A percentile compares a stretch with the other conserved stretches of the same genome.
Evolutionary conservation across 768 basidiomycete species (phyloP).

Genomic region (Porphyrellus cyaneotinctus): DNA sequence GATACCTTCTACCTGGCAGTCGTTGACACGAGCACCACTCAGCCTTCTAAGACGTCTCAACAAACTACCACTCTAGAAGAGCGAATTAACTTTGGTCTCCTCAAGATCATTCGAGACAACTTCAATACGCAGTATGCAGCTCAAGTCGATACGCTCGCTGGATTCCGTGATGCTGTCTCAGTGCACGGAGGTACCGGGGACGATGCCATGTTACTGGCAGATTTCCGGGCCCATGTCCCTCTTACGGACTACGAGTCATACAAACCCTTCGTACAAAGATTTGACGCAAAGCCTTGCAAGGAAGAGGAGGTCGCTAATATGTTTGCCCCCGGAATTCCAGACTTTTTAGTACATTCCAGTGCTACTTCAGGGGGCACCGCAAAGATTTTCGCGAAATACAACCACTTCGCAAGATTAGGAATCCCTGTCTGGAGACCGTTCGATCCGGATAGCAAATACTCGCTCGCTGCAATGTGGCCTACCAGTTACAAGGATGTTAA

Average conservation of each 20-base stretch:
- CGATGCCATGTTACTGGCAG: not conserved
- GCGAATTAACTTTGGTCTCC: not conserved
- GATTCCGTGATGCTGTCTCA: constrained; percentile 10
- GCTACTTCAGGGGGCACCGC: constrained; percentile 9
- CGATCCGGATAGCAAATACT: not conserved
- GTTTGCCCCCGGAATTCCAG: constrained; percentile 18
- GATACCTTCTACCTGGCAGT: too few relatives aligned
- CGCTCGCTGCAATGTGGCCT: not conserved
- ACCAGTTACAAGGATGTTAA: constrained; percentile 3
- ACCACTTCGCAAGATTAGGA: not conserved
- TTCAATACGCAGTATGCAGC: constrained; percentile 5
- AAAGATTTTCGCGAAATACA: constrained; percentile 12
- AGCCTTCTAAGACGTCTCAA: too few relatives aligned
- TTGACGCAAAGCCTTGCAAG: constrained; percentile 13
- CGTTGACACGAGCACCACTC: too few relatives aligned
- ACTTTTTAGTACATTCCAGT: constrained; percentile 9
- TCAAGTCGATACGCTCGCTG: not conserved
- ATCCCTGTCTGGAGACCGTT: not conserved
- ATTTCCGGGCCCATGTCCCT: not conserved
- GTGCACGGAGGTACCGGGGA: not conserved
- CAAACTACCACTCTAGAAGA: too few relatives aligned
- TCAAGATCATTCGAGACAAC: constrained; percentile 10
- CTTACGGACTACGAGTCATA: constrained; percentile 11
- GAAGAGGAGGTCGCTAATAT: constrained; percentile 14
- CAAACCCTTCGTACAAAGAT: constrained; percentile 13